Evolutionary conservation across 768 basidiomycete genomes (phyloP).

Genomic region (Tricholoma sp.): DNA sequence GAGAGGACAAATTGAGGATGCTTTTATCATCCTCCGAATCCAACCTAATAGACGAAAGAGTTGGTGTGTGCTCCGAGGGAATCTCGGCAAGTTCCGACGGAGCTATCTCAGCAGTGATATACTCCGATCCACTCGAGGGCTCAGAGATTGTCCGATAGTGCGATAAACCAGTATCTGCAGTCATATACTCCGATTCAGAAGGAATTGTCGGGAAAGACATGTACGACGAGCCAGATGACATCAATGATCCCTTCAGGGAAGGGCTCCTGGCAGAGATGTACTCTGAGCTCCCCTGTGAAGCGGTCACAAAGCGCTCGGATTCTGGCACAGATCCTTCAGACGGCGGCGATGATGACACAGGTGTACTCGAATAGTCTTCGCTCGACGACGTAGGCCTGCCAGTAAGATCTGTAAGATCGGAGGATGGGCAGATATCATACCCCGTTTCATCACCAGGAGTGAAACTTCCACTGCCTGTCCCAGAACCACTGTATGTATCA

Average conservation of each 20-base stretch:
- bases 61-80: conserved; percentile 39
- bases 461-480: conserved; percentile 20
- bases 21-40: conserved; percentile 26
- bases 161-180: conserved; percentile 24
- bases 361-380: conserved; percentile 27
- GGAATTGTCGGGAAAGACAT: conserved; percentile 58
- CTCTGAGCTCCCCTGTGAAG: conserved; percentile 46
- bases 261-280: conserved; percentile 41
- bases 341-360: conserved; percentile 27
- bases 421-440: conserved; percentile 49
- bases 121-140: conserved; percentile 32
- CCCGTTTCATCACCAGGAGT: conserved; percentile 42
- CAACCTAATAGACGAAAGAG: conserved; percentile 30
- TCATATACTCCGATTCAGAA: conserved; percentile 37
- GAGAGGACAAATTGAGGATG: conserved; percentile 12
- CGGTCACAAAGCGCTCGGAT: conserved; percentile 38
- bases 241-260: conserved; percentile 42
- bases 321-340: conserved; percentile 28
- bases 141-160: conserved; percentile 27
- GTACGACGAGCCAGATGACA: conserved; percentile 49
- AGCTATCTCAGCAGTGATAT: conserved; percentile 42
- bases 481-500: conserved; percentile 14
- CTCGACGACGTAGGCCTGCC: conserved; percentile 26
- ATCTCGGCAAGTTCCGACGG: conserved; percentile 37
- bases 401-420: conserved; percentile 42